phyloP scores from a whole-genome alignment of 495 filamentous ascomycete species.

The Bacidia rubella region DNA sequence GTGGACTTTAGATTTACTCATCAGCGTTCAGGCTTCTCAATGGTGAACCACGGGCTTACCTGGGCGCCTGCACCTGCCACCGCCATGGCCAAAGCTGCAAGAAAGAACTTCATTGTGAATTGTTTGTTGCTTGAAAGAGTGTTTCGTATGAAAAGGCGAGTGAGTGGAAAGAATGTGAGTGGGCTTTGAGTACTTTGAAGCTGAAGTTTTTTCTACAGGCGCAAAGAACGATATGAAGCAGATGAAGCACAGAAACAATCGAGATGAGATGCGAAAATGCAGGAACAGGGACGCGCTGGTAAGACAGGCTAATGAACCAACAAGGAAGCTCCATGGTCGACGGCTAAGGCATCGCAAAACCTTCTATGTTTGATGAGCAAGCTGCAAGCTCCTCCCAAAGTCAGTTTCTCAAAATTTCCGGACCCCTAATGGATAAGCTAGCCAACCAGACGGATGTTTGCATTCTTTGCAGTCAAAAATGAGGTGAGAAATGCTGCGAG shows the following conservation, averaged over 20 bases:
- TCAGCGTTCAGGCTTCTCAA: neutral
- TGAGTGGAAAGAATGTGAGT: constrained; percentile 4
- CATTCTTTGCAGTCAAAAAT: no score
- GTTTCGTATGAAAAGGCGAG: neutral
- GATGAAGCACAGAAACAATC: neutral
- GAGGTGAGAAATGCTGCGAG: neutral
- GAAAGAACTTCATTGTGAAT: constrained; percentile 12
- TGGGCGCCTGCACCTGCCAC: constrained; percentile 11
- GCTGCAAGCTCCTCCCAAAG: neutral
- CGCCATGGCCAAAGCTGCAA: constrained; percentile 10
- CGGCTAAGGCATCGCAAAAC: neutral
- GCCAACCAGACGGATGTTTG: no score
- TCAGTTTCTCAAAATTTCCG: neutral
- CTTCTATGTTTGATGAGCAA: neutral
- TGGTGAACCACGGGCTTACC: constrained; percentile 6
- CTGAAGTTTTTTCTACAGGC: neutral
- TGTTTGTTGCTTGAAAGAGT: neutral
- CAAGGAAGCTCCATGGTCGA: no score
- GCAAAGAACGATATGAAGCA: neutral
- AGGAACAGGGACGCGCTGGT: neutral
- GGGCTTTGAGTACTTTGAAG: neutral
- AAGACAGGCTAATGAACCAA: no score
- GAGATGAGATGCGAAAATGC: neutral
- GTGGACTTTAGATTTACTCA: constrained; percentile 7
- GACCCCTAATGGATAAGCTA: no score